Percentiles rank a stretch among this genome's conserved stretches.
phyloP scores from a whole-genome alignment of 192 early-diverging fungal genomes.

The Geranomyces variabilis region DNA sequence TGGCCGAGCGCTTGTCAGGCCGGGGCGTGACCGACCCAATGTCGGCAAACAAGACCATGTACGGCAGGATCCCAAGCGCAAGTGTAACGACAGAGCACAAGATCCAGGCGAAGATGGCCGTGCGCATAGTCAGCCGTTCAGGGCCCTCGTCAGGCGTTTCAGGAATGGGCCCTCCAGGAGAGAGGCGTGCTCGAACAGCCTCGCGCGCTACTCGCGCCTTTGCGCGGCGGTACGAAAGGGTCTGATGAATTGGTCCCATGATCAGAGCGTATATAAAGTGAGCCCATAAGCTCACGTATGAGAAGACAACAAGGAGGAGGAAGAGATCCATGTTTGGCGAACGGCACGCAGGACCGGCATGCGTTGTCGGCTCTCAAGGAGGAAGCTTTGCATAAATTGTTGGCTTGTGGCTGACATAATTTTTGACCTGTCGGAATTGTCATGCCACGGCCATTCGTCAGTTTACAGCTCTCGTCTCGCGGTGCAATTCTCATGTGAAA shows the following conservation, averaged over 20 bases:
- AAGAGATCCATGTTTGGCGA: no score
- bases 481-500: no score
- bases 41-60: constrained; percentile 9
- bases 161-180: not conserved
- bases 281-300: not conserved
- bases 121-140: not conserved
- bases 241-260: not conserved
- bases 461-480: no score
- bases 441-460: no score
- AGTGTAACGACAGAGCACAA: not conserved
- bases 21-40: not conserved
- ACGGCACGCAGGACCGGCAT: no score
- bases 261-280: not conserved
- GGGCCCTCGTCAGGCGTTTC: not conserved
- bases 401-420: no score
- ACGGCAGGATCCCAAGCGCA: not conserved
- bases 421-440: no score
- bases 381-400: no score
- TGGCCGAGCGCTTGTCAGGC: not conserved
- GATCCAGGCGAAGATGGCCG: not conserved
- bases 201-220: no score
- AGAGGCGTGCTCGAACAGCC: not conserved
- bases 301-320: not conserved
- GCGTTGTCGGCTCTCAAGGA: no score
- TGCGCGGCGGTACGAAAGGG: not conserved